Evolutionary conservation across 2,329 filamentous ascomycete genomes (phyloP), one percentile per base, ranked within the genome.

Genomic region (Trichoderma atroviride): DNA sequence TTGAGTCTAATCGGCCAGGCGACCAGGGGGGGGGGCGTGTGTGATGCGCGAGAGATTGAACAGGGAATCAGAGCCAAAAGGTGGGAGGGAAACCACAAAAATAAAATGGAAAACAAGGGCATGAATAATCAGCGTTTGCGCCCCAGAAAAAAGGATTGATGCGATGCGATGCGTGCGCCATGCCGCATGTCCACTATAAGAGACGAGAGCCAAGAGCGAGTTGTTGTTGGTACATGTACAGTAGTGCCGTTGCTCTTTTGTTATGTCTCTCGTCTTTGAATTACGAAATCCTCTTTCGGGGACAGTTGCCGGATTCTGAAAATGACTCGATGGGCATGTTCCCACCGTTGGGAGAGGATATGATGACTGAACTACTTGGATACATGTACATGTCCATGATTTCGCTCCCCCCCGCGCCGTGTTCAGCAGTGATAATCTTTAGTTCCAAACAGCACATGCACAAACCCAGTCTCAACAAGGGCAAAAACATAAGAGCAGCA

Each of bases 1-100:
- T 68, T 68, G 65, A 68, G 65, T 68, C 65, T 68, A 68, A 68
- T 68, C 57, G 65, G 65, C 47, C 47, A 68, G 55, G 65, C 47
- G 65, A 68, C 43, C 29, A 61, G 65, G 65, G 65, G 65, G 53
- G 65, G 43, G 56, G 55, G 65, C 22, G 65, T 40, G 65, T 68
- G 65, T 33, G 56, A 66, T 58, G 40, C 19, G 35, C 29, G 52
- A 65, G 53, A 57, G 40, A 43, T 43, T 24, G 62, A 65, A 57
- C 62, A 47, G n/a, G 62, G 62, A 58, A 66, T 29, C 43, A 67
- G 53, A 58, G 53, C 52, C 40, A 10, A 14, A 14, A 9, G 40
- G 19, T 19, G 31, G 63, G 63, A 58, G 63, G 63, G 53, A 58
- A 58, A 29, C 50, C 14, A 53, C 50, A 53, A 63, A 37, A 27